Conservation (phyloP, 129 eudicot genomes). For the Flaveria trinervia region DNA sequence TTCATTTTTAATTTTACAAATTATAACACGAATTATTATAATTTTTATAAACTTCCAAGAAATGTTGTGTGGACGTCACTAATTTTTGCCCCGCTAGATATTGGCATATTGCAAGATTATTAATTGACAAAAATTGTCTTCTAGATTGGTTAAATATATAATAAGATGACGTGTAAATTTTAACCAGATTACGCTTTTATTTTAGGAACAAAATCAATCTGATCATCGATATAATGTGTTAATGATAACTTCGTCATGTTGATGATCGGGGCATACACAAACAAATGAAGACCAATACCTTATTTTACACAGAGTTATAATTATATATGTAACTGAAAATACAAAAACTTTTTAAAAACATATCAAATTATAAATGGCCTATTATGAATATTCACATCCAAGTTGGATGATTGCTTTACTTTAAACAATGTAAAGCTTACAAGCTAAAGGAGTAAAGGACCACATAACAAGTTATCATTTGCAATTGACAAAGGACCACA, state of each 20-base stretch:
- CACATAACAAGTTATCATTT: slow-evolving; percentile 4
- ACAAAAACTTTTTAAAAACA: no score
- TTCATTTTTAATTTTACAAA: not conserved
- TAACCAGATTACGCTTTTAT: not conserved
- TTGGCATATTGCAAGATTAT: not conserved
- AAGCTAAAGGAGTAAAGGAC: not conserved
- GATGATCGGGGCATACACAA: no score
- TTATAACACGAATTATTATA: not conserved
- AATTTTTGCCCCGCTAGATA: not conserved
- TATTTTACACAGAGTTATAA: no score
- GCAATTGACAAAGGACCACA: slow-evolving; percentile 3
- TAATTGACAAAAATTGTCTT: not conserved
- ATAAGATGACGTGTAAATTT: not conserved
- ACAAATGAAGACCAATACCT: no score
- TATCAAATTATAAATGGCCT: no score
- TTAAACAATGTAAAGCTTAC: not conserved
- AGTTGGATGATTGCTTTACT: not conserved
- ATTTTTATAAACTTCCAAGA: not conserved
- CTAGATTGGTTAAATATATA: not conserved
- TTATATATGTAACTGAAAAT: no score
- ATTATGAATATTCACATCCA: not conserved
- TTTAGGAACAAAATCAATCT: not conserved
- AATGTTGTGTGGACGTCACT: not conserved
- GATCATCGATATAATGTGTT: no score
- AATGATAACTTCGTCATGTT: no score